Evolutionary conservation across 768 basidiomycete species (phyloP), one percentile per base, ranked within the genome.

Genomic region (Tricholoma hemisulphureum): DNA sequence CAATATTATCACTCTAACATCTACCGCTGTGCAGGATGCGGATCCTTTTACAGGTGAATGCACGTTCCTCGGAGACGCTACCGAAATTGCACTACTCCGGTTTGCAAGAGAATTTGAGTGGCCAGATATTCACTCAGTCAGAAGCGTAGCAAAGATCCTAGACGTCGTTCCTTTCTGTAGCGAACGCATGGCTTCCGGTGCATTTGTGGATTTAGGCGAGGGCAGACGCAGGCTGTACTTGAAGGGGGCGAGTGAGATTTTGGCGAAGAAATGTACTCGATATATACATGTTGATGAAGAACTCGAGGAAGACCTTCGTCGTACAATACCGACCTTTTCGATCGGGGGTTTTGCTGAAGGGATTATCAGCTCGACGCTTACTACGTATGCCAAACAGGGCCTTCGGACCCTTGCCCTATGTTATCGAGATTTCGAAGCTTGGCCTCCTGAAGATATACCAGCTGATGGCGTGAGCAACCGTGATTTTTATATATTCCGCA

Each of bases 341-440:
- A n/a, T n/a, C n/a, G n/a, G n/a, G n/a, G n/a, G n/a, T n/a, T n/a
- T n/a, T n/a, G n/a, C n/a, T n/a, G 77, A 79, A 58, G 87, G 89
- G 67, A 98, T 97, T 68, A 93, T 98, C 69, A 82, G 80, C 26
- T 83, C 91, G 46, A 97, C 96, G 10, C 97, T 95, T 72, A 95
- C 96, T 62, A 95, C 97, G 73, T 98, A 99, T 70, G 95, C 96
- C 65, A 95, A 95, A 70, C 96, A 98, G 75, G 90, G 86, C 9
- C 85, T 98, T 8, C 86, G 96, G 49, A 98, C 97, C 2, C 91
- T 99, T 62, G 94, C 95, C 1, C 73, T 98, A 43, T 97, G 95
- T 71, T 98, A 98, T 68, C 82, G 87, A 45, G 95, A 99, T 67
- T 87, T 97, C 56, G 69, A 84, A 7, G 70, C 77, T 0, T 98